A percentile compares a stretch with the other conserved stretches of the same genome.
phyloP scores from a whole-genome alignment of 2,329 filamentous ascomycete species.

The Aureobasidium sp. region DNA sequence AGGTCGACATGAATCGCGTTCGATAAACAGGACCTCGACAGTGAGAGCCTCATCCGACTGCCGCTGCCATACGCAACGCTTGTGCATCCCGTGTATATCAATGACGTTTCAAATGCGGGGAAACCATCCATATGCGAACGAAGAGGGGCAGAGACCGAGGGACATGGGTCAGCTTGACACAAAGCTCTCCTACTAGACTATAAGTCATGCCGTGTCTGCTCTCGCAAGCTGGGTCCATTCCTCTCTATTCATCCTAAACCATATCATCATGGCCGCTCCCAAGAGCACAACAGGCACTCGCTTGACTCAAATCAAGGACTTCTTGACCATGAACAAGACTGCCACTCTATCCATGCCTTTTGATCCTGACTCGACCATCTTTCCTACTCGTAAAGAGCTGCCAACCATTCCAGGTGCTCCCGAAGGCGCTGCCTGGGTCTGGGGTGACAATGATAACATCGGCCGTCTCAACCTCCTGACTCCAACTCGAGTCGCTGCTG shows the following conservation, averaged over 20 bases:
- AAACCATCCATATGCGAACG: neutral
- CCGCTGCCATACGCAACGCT: neutral
- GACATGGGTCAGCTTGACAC: neutral
- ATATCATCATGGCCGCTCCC: constrained; percentile 25
- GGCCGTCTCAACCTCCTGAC: constrained; percentile 15
- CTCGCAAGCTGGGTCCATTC: neutral
- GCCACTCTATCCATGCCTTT: constrained; percentile 40
- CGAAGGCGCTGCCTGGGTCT: constrained; percentile 52
- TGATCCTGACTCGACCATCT: constrained; percentile 45
- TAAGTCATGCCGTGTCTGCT: neutral
- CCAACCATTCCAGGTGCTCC: constrained; percentile 45
- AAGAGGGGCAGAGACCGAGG: constrained; percentile 8
- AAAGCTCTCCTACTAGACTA: neutral
- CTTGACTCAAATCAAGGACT: constrained; percentile 36
- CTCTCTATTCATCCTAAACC: neutral
- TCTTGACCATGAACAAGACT: constrained; percentile 37
- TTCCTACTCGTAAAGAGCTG: constrained; percentile 46
- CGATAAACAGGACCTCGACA: neutral
- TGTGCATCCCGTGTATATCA: neutral
- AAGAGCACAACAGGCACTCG: constrained; percentile 27
- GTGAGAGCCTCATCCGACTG: neutral
- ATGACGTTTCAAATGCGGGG: constrained; percentile 4
- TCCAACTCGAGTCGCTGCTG: constrained; percentile 40
- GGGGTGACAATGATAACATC: constrained; percentile 48
- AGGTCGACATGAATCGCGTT: neutral